Evolutionary conservation across 257 asterid genomes (phyloP).

Genomic region (Solanum etuberosum): DNA sequence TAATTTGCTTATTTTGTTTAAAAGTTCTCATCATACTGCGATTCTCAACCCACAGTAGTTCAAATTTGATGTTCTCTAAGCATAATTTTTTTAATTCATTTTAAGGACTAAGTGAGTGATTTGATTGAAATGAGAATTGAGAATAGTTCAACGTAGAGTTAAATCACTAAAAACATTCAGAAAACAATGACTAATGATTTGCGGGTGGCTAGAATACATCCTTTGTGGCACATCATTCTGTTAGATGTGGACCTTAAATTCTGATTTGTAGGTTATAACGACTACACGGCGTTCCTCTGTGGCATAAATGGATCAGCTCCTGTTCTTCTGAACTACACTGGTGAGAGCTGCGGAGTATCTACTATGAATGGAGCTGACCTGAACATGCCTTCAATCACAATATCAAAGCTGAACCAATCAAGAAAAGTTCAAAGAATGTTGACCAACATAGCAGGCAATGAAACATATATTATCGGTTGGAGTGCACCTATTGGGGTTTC

Average conservation of each 20-base stretch:
- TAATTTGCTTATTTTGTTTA: neutral
- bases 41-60: neutral
- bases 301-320: conserved; percentile 88
- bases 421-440: conserved; percentile 43
- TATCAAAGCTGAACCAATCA: conserved; percentile 63
- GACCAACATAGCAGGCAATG: conserved; percentile 56
- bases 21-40: neutral
- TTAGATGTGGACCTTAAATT: neutral
- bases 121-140: neutral
- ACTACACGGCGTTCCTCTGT: conserved; percentile 73
- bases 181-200: neutral
- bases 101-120: neutral
- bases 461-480: conserved; percentile 81
- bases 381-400: conserved; percentile 85
- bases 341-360: conserved; percentile 47
- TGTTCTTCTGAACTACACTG: conserved; percentile 72
- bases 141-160: neutral
- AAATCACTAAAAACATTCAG: neutral
- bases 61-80: neutral
- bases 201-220: neutral
- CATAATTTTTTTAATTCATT: neutral
- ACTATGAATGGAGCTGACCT: conserved; percentile 42
- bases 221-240: neutral
- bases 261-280: conserved; percentile 53
- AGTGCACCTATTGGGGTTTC: conserved; percentile 77